Percentiles rank a stretch among this genome's conserved stretches.
phyloP scores from a whole-genome alignment of 768 basidiomycete genomes.

The Leccinellum luteum region DNA sequence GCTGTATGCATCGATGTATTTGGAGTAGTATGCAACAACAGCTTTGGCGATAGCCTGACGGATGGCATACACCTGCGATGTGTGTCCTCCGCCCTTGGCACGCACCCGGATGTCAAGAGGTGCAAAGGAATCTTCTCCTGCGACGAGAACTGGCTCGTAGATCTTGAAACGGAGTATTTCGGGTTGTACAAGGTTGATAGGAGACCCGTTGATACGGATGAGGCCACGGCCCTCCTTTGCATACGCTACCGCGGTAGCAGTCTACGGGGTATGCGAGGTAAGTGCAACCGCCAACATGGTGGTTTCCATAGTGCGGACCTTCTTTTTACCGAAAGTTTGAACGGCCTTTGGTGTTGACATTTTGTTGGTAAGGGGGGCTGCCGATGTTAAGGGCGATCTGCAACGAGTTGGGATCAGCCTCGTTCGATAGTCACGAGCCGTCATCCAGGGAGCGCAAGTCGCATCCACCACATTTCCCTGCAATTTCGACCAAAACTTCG shows the following conservation, averaged over 20 bases:
- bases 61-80: conserved; percentile 97
- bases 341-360: conserved; percentile 87
- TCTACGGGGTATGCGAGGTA: conserved; percentile 45
- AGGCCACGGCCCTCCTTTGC: conserved; percentile 95
- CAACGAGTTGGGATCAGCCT: conserved; percentile 19
- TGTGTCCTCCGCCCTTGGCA: conserved; percentile 99
- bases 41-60: conserved; percentile 99
- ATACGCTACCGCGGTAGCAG: conserved; percentile 96
- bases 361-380: conserved; percentile 33
- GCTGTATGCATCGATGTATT: conserved; percentile 96
- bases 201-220: conserved; percentile 95
- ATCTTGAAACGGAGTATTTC: conserved; percentile 97
- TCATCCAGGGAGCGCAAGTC: conserved; percentile 36
- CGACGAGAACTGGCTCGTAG: conserved; percentile 95
- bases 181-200: conserved; percentile 93
- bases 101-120: conserved; percentile 94
- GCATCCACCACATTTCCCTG: conserved; percentile 41
- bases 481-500: conserved; percentile 14
- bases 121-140: conserved; percentile 84
- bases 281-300: not conserved
- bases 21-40: conserved; percentile 96
- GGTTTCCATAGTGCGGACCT: conserved; percentile 50
- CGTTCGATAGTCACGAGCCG: not conserved
- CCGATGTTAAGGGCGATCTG: conserved; percentile 15
- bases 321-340: conserved; percentile 99